Conservation (phyloP, 768 basidiomycete species). For the Suillus subaureus region DNA sequence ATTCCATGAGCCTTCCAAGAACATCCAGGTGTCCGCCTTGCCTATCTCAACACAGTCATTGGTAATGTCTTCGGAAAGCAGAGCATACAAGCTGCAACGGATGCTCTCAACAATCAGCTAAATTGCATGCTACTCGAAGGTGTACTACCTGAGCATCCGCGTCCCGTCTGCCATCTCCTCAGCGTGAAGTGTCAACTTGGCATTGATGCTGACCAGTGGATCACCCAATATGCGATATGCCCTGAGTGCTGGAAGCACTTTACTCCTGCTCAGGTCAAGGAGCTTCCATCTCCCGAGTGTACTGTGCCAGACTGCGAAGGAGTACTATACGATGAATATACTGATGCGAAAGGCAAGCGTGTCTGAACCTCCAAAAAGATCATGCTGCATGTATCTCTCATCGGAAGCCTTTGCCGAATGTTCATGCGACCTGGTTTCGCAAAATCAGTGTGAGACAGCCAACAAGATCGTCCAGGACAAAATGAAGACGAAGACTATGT, state of each 20-base stretch:
- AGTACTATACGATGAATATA: background rate
- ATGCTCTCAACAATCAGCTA: constrained; percentile 3
- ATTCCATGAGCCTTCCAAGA: constrained; percentile 5
- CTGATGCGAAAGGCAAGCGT: background rate
- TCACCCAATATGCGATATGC: background rate
- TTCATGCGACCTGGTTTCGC: background rate
- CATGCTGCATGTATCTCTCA: background rate
- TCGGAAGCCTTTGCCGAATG: background rate
- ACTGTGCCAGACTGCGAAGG: background rate
- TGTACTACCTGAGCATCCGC: background rate
- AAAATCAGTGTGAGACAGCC: background rate
- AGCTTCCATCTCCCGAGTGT: background rate
- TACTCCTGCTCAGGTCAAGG: background rate
- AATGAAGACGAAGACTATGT: background rate
- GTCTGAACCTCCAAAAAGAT: background rate
- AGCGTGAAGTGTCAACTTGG: background rate
- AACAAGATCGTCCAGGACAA: background rate
- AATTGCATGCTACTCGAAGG: background rate
- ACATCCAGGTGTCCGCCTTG: constrained; percentile 11
- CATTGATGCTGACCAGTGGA: background rate
- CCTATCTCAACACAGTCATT: constrained; percentile 7
- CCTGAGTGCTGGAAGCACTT: background rate
- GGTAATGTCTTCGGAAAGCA: constrained; percentile 17
- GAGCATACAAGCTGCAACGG: constrained; percentile 13
- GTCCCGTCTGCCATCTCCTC: background rate